Conservation (phyloP, 2,329 filamentous ascomycete species). For the Pseudogymnoascus sp. region DNA sequence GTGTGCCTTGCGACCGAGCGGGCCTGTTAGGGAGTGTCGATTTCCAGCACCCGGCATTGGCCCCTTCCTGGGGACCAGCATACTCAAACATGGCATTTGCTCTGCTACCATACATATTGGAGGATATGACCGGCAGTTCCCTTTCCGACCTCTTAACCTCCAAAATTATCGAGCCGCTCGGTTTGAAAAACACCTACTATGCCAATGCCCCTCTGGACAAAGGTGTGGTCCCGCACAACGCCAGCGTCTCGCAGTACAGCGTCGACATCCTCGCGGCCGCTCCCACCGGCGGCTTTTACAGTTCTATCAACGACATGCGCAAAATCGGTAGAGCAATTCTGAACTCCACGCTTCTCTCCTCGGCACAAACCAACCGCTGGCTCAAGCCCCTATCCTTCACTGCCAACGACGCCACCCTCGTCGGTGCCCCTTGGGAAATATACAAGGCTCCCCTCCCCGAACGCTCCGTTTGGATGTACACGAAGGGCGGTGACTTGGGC, state of each 20-base stretch:
- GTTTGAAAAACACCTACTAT: constrained; percentile 28
- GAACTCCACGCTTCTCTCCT: constrained; percentile 17
- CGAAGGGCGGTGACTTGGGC: constrained; percentile 35
- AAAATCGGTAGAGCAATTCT: constrained; percentile 24
- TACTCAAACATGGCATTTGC: constrained; percentile 33
- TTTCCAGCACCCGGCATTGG: constrained; percentile 29
- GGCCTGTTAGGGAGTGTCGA: constrained; percentile 17
- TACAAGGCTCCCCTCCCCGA: constrained; percentile 14
- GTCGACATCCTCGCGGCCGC: constrained; percentile 19
- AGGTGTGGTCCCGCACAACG: constrained; percentile 17
- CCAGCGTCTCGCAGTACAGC: background rate
- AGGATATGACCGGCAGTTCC: constrained; percentile 31
- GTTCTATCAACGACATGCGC: constrained; percentile 28
- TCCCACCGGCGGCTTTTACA: constrained; percentile 31
- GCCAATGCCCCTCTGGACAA: constrained; percentile 15
- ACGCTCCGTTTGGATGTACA: constrained; percentile 31
- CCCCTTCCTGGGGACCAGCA: constrained; percentile 28
- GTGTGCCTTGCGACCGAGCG: background rate
- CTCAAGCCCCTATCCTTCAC: constrained; percentile 22
- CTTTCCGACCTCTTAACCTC: constrained; percentile 26
- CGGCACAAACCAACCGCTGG: constrained; percentile 23
- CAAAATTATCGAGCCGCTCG: constrained; percentile 28
- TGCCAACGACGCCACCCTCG: constrained; percentile 16
- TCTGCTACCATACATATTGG: constrained; percentile 33
- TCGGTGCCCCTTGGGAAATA: constrained; percentile 27